phyloP scores from a whole-genome alignment of 2,329 filamentous ascomycete species.

The Coniochaeta sp. region DNA sequence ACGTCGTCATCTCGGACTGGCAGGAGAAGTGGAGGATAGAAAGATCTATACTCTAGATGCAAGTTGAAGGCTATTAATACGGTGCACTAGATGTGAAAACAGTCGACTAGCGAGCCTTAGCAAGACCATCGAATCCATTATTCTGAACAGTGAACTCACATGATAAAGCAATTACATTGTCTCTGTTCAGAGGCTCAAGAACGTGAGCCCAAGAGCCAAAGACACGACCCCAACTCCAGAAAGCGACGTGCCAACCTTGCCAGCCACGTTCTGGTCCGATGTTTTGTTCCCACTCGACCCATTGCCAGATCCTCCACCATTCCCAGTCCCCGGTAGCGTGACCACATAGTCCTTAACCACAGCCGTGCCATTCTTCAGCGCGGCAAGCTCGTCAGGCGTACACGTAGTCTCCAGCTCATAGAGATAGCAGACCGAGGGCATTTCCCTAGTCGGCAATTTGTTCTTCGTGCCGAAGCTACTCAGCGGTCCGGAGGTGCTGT shows the following conservation, averaged over 20 bases:
- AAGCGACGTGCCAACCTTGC: neutral
- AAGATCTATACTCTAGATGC: neutral
- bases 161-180: no score
- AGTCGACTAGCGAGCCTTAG: no score
- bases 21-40: neutral
- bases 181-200: neutral
- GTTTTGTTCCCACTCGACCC: neutral
- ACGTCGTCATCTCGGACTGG: neutral
- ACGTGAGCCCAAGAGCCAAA: neutral
- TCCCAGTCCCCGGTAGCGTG: neutral
- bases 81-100: no score
- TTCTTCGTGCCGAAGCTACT: slow-evolving; percentile 37
- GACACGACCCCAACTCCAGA: neutral
- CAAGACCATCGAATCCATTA: no score
- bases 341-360: slow-evolving; percentile 38
- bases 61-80: no score
- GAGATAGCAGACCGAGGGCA: slow-evolving; percentile 36
- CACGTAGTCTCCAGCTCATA: slow-evolving; percentile 29
- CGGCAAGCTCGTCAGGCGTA: slow-evolving; percentile 32
- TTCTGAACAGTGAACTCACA: no score
- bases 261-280: neutral
- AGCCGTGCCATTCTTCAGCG: slow-evolving; percentile 35
- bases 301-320: neutral
- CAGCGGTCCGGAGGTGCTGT: slow-evolving; percentile 26
- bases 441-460: slow-evolving; percentile 24